Percentiles rank a stretch among this genome's conserved stretches.
Evolutionary conservation across 108 stramenopile species (phyloP).

Genomic region (Cafeteria roenbergensis): DNA sequence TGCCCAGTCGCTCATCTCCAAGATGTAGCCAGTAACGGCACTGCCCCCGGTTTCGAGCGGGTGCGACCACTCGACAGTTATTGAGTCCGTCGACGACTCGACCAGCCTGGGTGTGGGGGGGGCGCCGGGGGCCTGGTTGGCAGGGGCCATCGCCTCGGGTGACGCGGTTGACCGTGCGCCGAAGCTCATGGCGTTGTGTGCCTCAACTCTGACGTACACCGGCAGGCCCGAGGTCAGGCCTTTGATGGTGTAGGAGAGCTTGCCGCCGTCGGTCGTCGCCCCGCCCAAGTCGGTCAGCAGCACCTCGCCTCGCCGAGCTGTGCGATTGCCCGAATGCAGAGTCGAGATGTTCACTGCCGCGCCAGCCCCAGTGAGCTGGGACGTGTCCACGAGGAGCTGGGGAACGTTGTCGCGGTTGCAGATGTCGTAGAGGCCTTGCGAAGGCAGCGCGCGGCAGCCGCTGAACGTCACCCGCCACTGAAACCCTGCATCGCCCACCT

Average conservation of each 20-base stretch:
- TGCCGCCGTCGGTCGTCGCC: no score
- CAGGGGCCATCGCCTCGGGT: slow-evolving; percentile 6
- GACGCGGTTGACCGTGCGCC: not conserved
- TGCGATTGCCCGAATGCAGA: no score
- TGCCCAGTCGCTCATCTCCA: slow-evolving; percentile 68
- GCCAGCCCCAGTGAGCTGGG: slow-evolving; percentile 44
- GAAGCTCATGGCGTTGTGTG: not conserved
- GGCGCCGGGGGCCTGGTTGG: slow-evolving; percentile 38
- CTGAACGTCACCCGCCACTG: slow-evolving; percentile 60
- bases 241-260: no score
- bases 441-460: slow-evolving; percentile 42
- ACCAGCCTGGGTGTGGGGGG: slow-evolving; percentile 52
- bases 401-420: slow-evolving; percentile 61
- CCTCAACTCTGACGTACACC: not conserved
- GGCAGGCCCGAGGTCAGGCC: not conserved
- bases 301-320: no score
- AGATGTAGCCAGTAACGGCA: slow-evolving; percentile 58
- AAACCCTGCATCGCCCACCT: slow-evolving; percentile 39
- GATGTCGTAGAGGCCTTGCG: slow-evolving; percentile 32
- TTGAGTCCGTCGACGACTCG: slow-evolving; percentile 45
- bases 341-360: no score
- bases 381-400: slow-evolving; percentile 21
- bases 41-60: slow-evolving; percentile 60
- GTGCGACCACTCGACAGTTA: slow-evolving; percentile 54
- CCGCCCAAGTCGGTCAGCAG: no score